Conservation (phyloP, 306 rosid genomes). For the Quercus variabilis region DNA sequence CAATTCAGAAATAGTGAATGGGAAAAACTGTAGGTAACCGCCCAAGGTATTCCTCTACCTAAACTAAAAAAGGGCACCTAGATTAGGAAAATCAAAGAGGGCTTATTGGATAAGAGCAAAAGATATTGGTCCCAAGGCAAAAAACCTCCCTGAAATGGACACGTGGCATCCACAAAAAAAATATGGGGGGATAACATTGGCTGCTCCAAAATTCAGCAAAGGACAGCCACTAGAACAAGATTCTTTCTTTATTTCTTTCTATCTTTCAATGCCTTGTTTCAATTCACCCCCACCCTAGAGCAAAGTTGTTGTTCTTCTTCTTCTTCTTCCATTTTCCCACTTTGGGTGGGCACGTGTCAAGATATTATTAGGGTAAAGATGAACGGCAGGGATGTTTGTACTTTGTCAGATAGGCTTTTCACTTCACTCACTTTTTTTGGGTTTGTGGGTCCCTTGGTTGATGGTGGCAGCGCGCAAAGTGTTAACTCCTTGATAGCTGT, state of each 20-base stretch:
- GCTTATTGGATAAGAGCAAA: slow-evolving; percentile 6
- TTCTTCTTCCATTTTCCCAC: neutral
- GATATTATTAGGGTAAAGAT: neutral
- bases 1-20: too few species aligned
- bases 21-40: too few species aligned
- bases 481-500: slow-evolving; percentile 4
- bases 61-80: neutral
- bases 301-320: neutral
- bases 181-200: too few species aligned
- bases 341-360: neutral
- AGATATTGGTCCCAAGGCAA: slow-evolving; percentile 7
- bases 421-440: slow-evolving; percentile 23
- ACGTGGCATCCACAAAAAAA: slow-evolving; percentile 1
- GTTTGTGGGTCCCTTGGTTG: slow-evolving; percentile 17
- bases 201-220: neutral
- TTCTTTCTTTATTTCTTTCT: neutral
- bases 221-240: slow-evolving; percentile 22
- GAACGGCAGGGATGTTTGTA: slow-evolving; percentile 20
- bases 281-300: too few species aligned
- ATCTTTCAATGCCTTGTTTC: too few species aligned
- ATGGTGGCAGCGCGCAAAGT: slow-evolving; percentile 4
- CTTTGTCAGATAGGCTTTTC: slow-evolving; percentile 9
- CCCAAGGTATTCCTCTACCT: too few species aligned
- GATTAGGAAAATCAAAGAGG: neutral
- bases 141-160: neutral